Conservation (phyloP, 306 rosid genomes). For the Malus asiatica region DNA sequence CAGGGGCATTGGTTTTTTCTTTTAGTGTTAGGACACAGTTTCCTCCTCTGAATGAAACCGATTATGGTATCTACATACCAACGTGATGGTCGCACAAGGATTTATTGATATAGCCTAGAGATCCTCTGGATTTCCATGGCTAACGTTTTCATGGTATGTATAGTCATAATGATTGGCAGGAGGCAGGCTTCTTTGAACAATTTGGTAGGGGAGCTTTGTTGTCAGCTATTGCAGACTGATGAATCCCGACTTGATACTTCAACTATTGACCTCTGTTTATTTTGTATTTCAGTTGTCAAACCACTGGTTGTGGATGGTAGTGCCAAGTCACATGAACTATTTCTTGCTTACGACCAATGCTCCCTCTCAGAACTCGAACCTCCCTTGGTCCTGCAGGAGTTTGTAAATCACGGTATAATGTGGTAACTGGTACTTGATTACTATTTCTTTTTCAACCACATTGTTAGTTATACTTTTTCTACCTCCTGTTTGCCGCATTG, state of each 20-base stretch:
- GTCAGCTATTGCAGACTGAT: background rate
- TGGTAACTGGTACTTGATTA: background rate
- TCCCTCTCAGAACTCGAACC: slow-evolving; percentile 86
- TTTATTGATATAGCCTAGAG: background rate
- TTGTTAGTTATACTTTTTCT: background rate
- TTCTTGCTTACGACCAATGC: slow-evolving; percentile 67
- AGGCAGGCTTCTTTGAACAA: background rate
- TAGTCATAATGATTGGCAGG: background rate
- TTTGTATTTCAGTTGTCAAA: slow-evolving; percentile 54
- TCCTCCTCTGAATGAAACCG: background rate
- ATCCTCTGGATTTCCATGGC: background rate
- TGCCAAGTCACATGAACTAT: slow-evolving; percentile 74
- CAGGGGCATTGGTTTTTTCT: background rate
- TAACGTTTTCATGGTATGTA: background rate
- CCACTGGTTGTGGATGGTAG: slow-evolving; percentile 89
- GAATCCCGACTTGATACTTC: background rate
- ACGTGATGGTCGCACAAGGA: background rate
- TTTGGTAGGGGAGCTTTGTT: background rate
- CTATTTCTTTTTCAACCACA: background rate
- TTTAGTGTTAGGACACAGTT: slow-evolving; percentile 2
- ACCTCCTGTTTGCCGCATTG: slow-evolving; percentile 1
- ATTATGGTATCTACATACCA: background rate
- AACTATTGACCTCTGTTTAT: background rate
- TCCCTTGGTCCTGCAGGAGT: slow-evolving; percentile 88
- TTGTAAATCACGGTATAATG: slow-evolving; percentile 78